Evolutionary conservation across 1,139 yeast species (phyloP), one percentile per base, ranked within the genome.

Genomic region (Suhomyces choctaworum): DNA sequence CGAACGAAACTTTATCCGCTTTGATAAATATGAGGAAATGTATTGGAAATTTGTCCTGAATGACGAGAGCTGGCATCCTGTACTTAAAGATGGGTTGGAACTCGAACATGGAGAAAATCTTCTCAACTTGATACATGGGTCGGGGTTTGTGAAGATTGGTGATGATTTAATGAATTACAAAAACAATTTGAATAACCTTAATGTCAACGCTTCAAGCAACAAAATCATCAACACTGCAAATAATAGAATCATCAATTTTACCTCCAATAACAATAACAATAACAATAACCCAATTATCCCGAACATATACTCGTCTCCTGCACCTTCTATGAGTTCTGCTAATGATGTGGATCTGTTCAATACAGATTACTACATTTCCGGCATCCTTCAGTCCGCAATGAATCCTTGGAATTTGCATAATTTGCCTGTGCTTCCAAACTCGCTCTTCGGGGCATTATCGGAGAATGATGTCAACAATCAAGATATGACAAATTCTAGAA

Each of bases 361-460:
- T 35, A 48, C 58, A 4, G 35, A 33, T 5, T 54, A 52, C 9
- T 58, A 56, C 31, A 54, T 56, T 13, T 40, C 50, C 13, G 47
- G 46, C 16, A 39, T 51, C n/a, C 41, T 54, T 10, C 47, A 52
- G 20, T 45, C 61, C 5, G 51, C 66, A 1, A 51, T 69, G 14
- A 64, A 70, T 45, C 81, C 84, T 0, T 88, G 95, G 94, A 84
- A 84, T 50, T 60, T 85, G 35, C 78, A 80, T 43, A 82, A 83
- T 48, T 42, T 87, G 11, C 80, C 94, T 0, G 56, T 73, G 4
- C 61, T 70, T 31, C 78, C 79, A 11, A 66, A 76, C 32, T 80
- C 89, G 1, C 50, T 83, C 7, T 51, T 70, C 24, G 66, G 70
- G 1, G 67, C 64, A 0, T 54, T 68, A 7, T 41, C 53, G 4